A percentile compares a stretch with the other conserved stretches of the same genome.
phyloP scores from a whole-genome alignment of 2,329 filamentous ascomycete genomes.

The Aspergillus persii region DNA sequence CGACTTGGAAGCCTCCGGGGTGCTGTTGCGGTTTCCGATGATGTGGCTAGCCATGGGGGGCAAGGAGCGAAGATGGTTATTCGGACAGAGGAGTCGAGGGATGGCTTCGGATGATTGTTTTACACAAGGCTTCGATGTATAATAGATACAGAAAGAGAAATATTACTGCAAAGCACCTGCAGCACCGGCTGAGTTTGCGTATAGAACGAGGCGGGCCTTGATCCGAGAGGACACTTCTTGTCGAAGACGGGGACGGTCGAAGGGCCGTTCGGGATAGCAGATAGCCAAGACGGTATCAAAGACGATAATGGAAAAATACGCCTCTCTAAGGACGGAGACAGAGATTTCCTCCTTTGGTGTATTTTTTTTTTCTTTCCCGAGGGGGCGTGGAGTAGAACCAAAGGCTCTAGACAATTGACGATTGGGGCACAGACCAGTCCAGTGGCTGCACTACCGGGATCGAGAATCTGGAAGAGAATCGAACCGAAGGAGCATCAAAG shows the following conservation, averaged over 20 bases:
- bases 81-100: constrained; percentile 6
- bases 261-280: not conserved
- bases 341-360: constrained; percentile 1
- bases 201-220: constrained; percentile 14
- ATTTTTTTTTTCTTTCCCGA: constrained; percentile 6
- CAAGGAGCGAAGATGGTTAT: constrained; percentile 13
- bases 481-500: constrained; percentile 27
- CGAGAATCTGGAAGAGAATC: constrained; percentile 23
- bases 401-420: constrained; percentile 29
- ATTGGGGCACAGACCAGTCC: constrained; percentile 45
- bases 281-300: not conserved
- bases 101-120: constrained; percentile 9
- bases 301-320: constrained; percentile 10
- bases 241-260: constrained; percentile 9
- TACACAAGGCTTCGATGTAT: constrained; percentile 22
- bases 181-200: constrained; percentile 69
- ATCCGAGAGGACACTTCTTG: constrained; percentile 8
- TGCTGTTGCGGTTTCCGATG: constrained; percentile 90
- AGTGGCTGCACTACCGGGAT: constrained; percentile 44
- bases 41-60: constrained; percentile 60
- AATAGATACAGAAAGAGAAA: constrained; percentile 39
- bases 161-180: constrained; percentile 62
- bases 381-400: constrained; percentile 26
- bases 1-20: constrained; percentile 81
- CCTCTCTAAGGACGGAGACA: constrained; percentile 20